Base-by-base conservation (phyloP, 441 rosid species). In the Croton setiger region DNA sequence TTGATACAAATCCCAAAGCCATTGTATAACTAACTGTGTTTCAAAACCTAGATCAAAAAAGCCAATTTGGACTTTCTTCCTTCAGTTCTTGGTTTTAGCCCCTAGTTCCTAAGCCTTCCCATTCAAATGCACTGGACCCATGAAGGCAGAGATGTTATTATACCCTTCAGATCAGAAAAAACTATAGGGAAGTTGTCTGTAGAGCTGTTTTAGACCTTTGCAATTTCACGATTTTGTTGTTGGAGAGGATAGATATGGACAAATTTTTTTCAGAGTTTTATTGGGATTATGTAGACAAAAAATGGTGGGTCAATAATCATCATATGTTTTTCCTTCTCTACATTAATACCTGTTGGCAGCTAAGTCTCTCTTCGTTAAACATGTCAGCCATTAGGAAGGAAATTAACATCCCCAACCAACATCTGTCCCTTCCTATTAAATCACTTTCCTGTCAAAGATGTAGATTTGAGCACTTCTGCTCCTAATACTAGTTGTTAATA, bases 251-350 rank as follows among this genome's bases (percentile, higher is more conserved):
- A 48, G 36, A 20, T 27, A 44, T 55, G 66, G 74, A 69, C 33
- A 18, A 4, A n/a, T 59, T 37, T 43, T 27, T 59, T 12, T 66
- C 72, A 73, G 74, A 67, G 11, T 45, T 67, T 76, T 61, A 56
- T 37, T 68, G 65, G 72, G 45, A 68, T 74, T 68, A 43, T 61
- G 60, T 47, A 45, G 69, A 73, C 73, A 80, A 57, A 58, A 68
- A 60, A 74, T 71, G 60, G 76, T 72, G 73, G 83, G 76, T 72
- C 71, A 65, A 55, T 58, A 35, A 33, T 18, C 18, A 15, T 57
- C 65, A 68, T 60, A 5, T 18, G 18, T 66, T 36, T 56, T 60
- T 51, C 13, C 13, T 45, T 58, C 47, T 58, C 35, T 52, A 27
- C 31, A 52, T 65, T 55, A 15, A 55, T 41, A 52, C 37, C 27